Percentiles rank a stretch among this genome's conserved stretches.
phyloP scores from a whole-genome alignment of 2,329 filamentous ascomycete genomes.

The Aspergillus alliaceus region DNA sequence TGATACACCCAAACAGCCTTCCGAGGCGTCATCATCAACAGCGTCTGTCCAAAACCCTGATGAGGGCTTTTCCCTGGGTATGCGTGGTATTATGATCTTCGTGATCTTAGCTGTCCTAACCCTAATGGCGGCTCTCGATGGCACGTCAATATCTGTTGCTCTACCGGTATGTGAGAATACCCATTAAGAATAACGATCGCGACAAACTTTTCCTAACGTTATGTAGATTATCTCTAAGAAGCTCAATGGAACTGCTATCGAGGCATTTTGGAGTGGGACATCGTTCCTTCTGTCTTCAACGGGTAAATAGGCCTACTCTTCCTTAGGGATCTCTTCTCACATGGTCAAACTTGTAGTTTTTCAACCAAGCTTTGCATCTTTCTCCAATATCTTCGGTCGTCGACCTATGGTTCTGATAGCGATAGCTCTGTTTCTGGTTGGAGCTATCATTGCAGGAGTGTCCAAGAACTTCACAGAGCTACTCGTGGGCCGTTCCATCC shows the following conservation, averaged over 20 bases:
- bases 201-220: too few relatives aligned
- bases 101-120: too few relatives aligned
- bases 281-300: neutral
- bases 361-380: conserved; percentile 50
- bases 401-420: conserved; percentile 41
- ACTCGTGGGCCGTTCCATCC: conserved; percentile 46
- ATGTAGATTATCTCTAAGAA: neutral
- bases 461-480: conserved; percentile 47
- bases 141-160: neutral
- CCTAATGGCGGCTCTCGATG: neutral
- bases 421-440: conserved; percentile 46
- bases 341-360: too few relatives aligned
- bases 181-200: too few relatives aligned
- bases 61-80: too few relatives aligned
- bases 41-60: too few relatives aligned
- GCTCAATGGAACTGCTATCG: neutral
- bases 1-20: too few relatives aligned
- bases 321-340: too few relatives aligned
- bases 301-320: conserved; percentile 19
- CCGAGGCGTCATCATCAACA: too few relatives aligned
- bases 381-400: conserved; percentile 51
- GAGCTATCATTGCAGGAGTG: conserved; percentile 44
- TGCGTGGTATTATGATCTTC: too few relatives aligned
- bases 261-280: neutral
- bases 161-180: too few relatives aligned